Evolutionary conservation across 1,284 basidiomycete species (phyloP).

Genomic region (Trichosporon sp.): DNA sequence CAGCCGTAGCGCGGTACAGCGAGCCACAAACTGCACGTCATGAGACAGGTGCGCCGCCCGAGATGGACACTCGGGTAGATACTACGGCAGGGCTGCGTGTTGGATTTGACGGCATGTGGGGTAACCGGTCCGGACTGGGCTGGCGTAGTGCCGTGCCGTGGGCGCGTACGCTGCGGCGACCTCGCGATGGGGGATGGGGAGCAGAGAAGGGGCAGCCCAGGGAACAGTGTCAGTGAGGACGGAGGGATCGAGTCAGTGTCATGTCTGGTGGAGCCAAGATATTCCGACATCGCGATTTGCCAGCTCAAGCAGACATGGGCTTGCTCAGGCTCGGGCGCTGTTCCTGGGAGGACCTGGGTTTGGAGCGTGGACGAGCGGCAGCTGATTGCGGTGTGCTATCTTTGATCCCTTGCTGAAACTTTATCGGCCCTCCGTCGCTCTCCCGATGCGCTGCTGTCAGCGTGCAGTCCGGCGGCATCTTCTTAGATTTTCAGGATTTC

Average conservation of each 20-base stretch:
- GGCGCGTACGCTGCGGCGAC: neutral
- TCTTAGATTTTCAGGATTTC: slow-evolving; percentile 15
- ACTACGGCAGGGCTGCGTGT: neutral
- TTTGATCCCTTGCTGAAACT: neutral
- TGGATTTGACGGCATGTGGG: neutral
- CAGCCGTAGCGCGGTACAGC: neutral
- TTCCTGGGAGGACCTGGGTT: neutral
- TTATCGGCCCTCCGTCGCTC: slow-evolving; percentile 15
- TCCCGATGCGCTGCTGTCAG: neutral
- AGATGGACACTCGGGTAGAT: neutral
- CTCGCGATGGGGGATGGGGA: neutral
- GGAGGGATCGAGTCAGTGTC: neutral
- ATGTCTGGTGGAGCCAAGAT: slow-evolving; percentile 10
- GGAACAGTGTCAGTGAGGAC: neutral
- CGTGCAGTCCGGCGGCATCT: slow-evolving; percentile 10
- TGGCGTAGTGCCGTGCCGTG: neutral
- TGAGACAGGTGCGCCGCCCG: neutral
- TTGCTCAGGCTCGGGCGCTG: neutral
- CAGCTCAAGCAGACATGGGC: neutral
- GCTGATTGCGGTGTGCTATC: slow-evolving; percentile 14
- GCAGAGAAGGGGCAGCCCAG: neutral
- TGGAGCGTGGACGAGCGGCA: neutral
- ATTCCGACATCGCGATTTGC: slow-evolving; percentile 18
- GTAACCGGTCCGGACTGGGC: slow-evolving; percentile 2
- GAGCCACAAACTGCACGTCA: neutral